Evolutionary conservation across 2,329 filamentous ascomycete species (phyloP).

Genomic region (Stemphylium vesicarium): DNA sequence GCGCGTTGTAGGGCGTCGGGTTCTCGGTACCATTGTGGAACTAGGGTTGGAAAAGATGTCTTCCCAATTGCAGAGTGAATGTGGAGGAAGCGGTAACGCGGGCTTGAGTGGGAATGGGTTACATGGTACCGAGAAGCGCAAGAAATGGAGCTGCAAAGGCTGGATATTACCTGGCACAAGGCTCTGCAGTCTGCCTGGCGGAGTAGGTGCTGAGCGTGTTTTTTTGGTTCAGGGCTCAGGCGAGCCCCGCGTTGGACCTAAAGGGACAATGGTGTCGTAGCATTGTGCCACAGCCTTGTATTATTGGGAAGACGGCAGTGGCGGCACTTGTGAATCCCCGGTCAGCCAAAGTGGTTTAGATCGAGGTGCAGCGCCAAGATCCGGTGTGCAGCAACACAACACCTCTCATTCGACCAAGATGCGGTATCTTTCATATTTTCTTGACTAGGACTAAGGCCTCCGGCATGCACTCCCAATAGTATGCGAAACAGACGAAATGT

Average conservation of each 20-base stretch:
- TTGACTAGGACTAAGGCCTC: neutral
- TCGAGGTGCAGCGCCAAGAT: slow-evolving; percentile 13
- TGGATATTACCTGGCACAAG: neutral
- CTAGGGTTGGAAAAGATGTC: too few relatives aligned
- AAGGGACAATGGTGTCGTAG: neutral
- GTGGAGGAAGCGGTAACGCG: too few relatives aligned
- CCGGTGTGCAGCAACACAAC: slow-evolving; percentile 18
- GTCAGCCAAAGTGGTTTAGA: slow-evolving; percentile 4
- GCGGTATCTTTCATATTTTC: neutral
- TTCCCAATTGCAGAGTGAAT: too few relatives aligned
- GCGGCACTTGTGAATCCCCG: slow-evolving; percentile 1
- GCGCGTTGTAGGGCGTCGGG: too few relatives aligned
- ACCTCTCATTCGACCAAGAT: slow-evolving; percentile 1
- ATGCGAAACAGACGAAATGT: neutral
- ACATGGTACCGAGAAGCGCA: neutral
- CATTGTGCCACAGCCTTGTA: neutral
- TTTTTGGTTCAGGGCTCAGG: neutral
- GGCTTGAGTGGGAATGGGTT: neutral
- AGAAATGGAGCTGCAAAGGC: neutral
- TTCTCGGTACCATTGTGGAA: too few relatives aligned
- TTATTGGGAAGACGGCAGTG: neutral
- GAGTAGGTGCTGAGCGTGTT: neutral
- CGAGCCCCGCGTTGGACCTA: neutral
- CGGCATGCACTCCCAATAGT: neutral
- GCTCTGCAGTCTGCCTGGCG: neutral